Conservation (phyloP, 2,329 filamentous ascomycete species). For the Pyrenochaeta sp. region DNA sequence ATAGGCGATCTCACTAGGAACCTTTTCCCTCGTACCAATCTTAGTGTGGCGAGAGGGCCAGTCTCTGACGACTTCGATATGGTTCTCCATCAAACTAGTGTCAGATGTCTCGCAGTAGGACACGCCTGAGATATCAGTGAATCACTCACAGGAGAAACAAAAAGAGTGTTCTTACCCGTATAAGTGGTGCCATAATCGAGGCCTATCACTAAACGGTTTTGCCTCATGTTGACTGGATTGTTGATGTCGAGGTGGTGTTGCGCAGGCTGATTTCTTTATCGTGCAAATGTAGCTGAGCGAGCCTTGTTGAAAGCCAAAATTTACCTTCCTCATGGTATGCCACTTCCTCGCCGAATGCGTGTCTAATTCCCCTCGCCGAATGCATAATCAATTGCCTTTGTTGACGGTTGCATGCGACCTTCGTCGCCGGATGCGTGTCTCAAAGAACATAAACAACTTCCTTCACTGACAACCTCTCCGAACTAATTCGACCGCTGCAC, state of each 20-base stretch:
- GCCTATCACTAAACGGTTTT: slow-evolving; percentile 14
- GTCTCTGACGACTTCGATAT: slow-evolving; percentile 32
- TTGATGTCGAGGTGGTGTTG: not conserved
- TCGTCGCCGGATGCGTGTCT: too few relatives aligned
- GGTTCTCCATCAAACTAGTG: slow-evolving; percentile 2
- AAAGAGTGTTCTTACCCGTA: slow-evolving; percentile 17
- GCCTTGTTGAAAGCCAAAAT: too few relatives aligned
- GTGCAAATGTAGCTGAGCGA: not conserved
- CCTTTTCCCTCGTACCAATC: slow-evolving; percentile 39
- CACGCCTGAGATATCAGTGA: slow-evolving; percentile 26
- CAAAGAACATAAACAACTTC: too few relatives aligned
- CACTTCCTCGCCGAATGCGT: too few relatives aligned
- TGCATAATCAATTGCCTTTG: too few relatives aligned
- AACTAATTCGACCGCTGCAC: too few relatives aligned
- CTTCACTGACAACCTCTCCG: too few relatives aligned
- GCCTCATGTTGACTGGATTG: not conserved
- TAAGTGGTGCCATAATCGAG: slow-evolving; percentile 34
- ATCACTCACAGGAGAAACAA: not conserved
- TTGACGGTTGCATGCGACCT: too few relatives aligned
- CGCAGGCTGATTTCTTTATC: not conserved
- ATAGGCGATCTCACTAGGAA: slow-evolving; percentile 34
- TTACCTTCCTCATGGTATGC: too few relatives aligned
- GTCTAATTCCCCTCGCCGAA: too few relatives aligned
- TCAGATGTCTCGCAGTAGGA: slow-evolving; percentile 38
- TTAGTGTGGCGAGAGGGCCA: slow-evolving; percentile 34